phyloP scores from a whole-genome alignment of 208 protist species.

The Phytomonas francai region DNA sequence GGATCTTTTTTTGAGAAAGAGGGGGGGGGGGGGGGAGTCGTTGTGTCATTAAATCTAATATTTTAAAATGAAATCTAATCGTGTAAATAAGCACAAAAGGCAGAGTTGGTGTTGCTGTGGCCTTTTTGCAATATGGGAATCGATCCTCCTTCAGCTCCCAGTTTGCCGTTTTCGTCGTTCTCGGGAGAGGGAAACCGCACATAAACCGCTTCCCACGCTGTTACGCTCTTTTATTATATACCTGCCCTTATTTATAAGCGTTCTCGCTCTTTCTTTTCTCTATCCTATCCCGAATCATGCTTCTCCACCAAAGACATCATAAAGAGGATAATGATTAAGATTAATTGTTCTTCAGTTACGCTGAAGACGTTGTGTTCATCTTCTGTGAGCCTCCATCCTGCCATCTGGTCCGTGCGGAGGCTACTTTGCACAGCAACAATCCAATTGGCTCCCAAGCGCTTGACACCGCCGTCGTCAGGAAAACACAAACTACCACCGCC shows the following conservation, averaged over 20 bases:
- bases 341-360: neutral
- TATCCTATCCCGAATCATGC: neutral
- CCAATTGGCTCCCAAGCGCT: slow-evolving; percentile 1
- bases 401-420: neutral
- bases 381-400: neutral
- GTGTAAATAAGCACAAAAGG: neutral
- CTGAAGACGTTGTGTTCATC: neutral
- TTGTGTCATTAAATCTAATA: neutral
- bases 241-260: neutral
- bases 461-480: slow-evolving; percentile 5
- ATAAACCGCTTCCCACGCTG: neutral
- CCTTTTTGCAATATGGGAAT: neutral
- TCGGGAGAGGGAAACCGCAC: neutral
- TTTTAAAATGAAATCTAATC: neutral
- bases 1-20: too few relatives aligned
- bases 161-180: neutral
- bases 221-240: neutral
- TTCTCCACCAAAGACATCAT: neutral
- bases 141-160: neutral
- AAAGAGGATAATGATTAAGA: neutral
- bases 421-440: neutral
- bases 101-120: neutral
- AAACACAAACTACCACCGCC: slow-evolving; percentile 17
- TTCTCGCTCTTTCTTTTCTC: neutral
- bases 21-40: too few relatives aligned